These are phyloP conservation scores for Meyerozyma smithsonii DNA, from an alignment of 1,139 yeast species.

Conservation along the genomic window DNA sequence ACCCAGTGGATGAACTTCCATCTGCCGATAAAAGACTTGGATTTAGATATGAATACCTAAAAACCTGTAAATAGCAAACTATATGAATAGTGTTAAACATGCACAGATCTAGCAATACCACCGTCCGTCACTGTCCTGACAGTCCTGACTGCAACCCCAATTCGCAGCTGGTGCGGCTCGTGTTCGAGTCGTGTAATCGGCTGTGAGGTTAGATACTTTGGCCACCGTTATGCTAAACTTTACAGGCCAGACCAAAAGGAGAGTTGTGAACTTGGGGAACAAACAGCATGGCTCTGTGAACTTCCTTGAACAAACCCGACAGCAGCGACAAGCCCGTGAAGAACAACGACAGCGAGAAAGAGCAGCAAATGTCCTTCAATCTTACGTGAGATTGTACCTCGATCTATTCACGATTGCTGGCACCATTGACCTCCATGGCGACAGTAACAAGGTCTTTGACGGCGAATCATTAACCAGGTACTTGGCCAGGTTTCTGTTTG, in stretches of 20 bases:
- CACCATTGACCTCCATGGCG: background rate
- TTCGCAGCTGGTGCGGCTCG: slow-evolving; percentile 1
- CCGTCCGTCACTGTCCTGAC: background rate
- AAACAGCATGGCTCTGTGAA: slow-evolving; percentile 19
- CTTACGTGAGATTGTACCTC: slow-evolving; percentile 33
- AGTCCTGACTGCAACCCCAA: background rate
- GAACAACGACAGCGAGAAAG: slow-evolving; percentile 42
- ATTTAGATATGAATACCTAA: background rate
- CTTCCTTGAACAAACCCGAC: slow-evolving; percentile 56
- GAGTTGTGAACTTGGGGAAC: slow-evolving; percentile 77
- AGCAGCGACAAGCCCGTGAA: slow-evolving; percentile 66
- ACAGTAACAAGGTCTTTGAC: background rate
- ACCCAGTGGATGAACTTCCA: background rate
- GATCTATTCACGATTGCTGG: slow-evolving; percentile 18
- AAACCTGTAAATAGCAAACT: background rate
- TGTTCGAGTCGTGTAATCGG: background rate
- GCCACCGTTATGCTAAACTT: slow-evolving; percentile 45
- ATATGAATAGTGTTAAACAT: background rate
- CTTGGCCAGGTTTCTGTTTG: slow-evolving; percentile 7
- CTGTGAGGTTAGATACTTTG: background rate
- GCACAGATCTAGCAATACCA: background rate
- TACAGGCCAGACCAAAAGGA: slow-evolving; percentile 56
- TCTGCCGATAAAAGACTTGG: background rate
- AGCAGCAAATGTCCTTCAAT: slow-evolving; percentile 51
- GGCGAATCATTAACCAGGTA: background rate